These are phyloP conservation scores for Hippophae rhamnoides DNA, from an alignment of 306 rosid genomes.

Conservation along the genomic window DNA sequence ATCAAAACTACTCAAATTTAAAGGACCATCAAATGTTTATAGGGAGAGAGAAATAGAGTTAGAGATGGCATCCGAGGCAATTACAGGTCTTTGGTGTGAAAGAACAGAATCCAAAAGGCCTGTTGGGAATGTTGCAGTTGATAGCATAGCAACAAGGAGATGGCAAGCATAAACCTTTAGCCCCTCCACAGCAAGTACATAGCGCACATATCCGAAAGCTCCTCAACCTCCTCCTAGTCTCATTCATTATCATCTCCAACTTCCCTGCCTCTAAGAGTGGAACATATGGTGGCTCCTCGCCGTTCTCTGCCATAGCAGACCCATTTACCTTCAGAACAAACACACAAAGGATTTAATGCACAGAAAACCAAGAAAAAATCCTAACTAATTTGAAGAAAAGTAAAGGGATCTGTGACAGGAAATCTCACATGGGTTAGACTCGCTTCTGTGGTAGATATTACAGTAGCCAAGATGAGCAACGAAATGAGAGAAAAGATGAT, in stretches of 20 bases:
- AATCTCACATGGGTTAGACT: slow-evolving; percentile 50
- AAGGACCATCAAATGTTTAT: slow-evolving; percentile 25
- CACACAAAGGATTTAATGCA: slow-evolving; percentile 22
- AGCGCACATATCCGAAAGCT: slow-evolving; percentile 90
- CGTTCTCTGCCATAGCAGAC: slow-evolving; percentile 28
- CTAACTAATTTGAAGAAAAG: background rate
- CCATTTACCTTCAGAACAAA: slow-evolving; percentile 49
- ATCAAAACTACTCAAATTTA: slow-evolving; percentile 31
- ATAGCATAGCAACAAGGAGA: slow-evolving; percentile 98
- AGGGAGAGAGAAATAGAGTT: slow-evolving; percentile 16
- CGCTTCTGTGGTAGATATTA: slow-evolving; percentile 28
- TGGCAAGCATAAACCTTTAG: slow-evolving; percentile 86
- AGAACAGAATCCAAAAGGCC: slow-evolving; percentile 96
- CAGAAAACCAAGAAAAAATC: slow-evolving; percentile 21
- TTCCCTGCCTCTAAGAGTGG: slow-evolving; percentile 59
- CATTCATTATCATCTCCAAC: slow-evolving; percentile 56
- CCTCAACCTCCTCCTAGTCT: slow-evolving; percentile 66
- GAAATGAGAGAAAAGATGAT: slow-evolving; percentile 52
- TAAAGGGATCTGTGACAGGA: slow-evolving; percentile 17
- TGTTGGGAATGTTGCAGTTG: slow-evolving; percentile 94
- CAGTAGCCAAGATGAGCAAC: slow-evolving; percentile 36
- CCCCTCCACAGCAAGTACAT: slow-evolving; percentile 97
- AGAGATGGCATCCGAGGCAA: slow-evolving; percentile 96
- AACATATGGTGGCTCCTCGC: slow-evolving; percentile 29
- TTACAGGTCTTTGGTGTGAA: slow-evolving; percentile 97